Percentiles rank a stretch among this genome's conserved stretches.
phyloP scores from a whole-genome alignment of 345 rosid genomes.

The Kernera saxatilis region DNA sequence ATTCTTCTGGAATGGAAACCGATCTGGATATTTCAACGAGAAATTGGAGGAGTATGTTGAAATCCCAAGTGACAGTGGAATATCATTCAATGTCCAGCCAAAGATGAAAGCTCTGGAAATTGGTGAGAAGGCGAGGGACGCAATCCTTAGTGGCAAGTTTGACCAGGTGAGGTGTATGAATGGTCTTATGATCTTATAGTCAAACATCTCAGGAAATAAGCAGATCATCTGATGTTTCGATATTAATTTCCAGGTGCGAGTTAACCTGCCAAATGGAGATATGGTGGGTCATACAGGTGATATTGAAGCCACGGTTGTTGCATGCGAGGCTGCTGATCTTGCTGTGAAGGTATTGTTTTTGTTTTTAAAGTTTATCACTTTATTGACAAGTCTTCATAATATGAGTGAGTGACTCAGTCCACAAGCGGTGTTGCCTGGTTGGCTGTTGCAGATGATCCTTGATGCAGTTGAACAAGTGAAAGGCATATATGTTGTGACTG shows the following conservation, averaged over 20 bases:
- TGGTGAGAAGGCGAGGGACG: slow-evolving; percentile 82
- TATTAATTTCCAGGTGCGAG: slow-evolving; percentile 55
- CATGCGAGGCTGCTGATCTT: slow-evolving; percentile 86
- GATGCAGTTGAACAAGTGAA: slow-evolving; percentile 83
- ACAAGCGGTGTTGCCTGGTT: neutral
- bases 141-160: slow-evolving; percentile 75
- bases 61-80: slow-evolving; percentile 90
- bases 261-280: slow-evolving; percentile 86
- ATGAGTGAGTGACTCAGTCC: neutral
- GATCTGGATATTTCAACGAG: slow-evolving; percentile 76
- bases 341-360: slow-evolving; percentile 66
- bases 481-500: slow-evolving; percentile 88
- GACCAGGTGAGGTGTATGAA: slow-evolving; percentile 54
- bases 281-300: slow-evolving; percentile 99
- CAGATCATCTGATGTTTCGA: neutral
- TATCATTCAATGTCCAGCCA: slow-evolving; percentile 87
- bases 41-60: slow-evolving; percentile 86
- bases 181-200: neutral
- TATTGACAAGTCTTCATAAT: neutral
- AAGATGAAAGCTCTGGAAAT: slow-evolving; percentile 91
- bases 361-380: neutral
- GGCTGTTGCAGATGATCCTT: slow-evolving; percentile 62
- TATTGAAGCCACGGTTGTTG: slow-evolving; percentile 72
- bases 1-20: slow-evolving; percentile 98
- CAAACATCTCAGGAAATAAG: neutral